Base-by-base conservation (phyloP, 140 eudicot genomes). In the Eryngium alpinum region DNA sequence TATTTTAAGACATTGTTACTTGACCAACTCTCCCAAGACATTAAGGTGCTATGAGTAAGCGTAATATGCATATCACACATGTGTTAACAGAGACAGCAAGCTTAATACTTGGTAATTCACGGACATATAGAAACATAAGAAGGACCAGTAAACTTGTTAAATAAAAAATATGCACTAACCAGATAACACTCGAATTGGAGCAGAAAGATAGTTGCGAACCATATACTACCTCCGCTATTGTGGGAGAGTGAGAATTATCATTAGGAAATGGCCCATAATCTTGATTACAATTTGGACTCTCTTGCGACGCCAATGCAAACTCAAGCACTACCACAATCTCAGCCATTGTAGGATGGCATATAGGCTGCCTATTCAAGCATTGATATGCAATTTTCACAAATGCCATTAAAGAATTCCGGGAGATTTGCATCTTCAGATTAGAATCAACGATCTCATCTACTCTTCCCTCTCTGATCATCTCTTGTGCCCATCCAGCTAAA, bases 361-460 rank as follows among this genome's bases (percentile, higher is more conserved):
- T 79, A 22, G 82, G 67, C 59, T 10, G 27, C 28, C 33, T 66
- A 46, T 79, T 24, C 29, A 79, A 66, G 50, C 82, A 79, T 9
- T 66, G 76, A 51, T 49, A 70, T 65, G 82, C 82, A 63, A 79
- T 79, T 79, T 79, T 31, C 43, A 49, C 77, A 66, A 79, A 79
- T 25, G 49, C 67, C 49, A 27, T 6, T 43, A 79, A 79, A 28
- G 49, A 79, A 46, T 66, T 66, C 16, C 60, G 28, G 44, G 72
- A 46, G 29, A 79, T 46, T 17, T 46, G 49, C 75, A 18, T 50
- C 18, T 52, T 79, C 5, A 31, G 13, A 21, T 9, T 44, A 49
- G 51, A n/a, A 66, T 66, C 82, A 29, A 79, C 31, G 1, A 79
- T 63, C 2, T 44, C 43, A 27, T 49, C 60, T 16, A 79, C 28